Evolutionary conservation across 495 filamentous ascomycete species (phyloP), one percentile per base, ranked within the genome.

Genomic region (Aspergillus indologenus): DNA sequence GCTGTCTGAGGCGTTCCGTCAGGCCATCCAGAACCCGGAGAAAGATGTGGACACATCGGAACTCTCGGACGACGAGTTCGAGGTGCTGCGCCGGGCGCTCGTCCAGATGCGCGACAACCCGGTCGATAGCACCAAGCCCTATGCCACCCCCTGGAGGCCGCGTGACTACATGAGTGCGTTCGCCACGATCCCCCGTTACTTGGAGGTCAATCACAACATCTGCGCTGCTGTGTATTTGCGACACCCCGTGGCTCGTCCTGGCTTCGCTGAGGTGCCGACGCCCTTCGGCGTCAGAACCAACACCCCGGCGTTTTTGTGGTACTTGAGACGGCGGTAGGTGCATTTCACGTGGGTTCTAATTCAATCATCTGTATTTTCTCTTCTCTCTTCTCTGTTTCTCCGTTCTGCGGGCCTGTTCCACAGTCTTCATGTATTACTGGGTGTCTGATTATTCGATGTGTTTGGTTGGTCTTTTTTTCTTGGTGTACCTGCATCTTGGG

Each of bases 181-280:
- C 71, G 91, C 92, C 15, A 96, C 96, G 72, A 91, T 98, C 58
- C 94, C 94, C 20, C 81, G 89, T 58, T 98, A 96, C 75, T 82
- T 98, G 58, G 94, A 98, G 77, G 94, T 98, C 66, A 96, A 97
- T 79, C 92, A 93, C 69, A 91, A 89, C 65, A 88, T 96, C 65
- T 98, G 94, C 76, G 85, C 91, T 17, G 94, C 94, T 19, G 93
- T 98, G 44, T 98, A 98, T 75, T 75, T 98, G 60, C 83, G 94
- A 60, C 92, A 98, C 77, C 95, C 94, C 3, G 95, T 97, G 49
- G 95, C 90, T n/a, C 80, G 91, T 20, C 87, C 89, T 11, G 92
- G 95, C n/a, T 68, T 77, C 56, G 86, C 89, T 21, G 94, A 98
- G 75, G 92, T 97, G 53, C 93, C 94, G 21, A 89, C 90, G 52